These are phyloP conservation scores for Alternaria alternata DNA, from an alignment of 2,329 filamentous ascomycete genomes.

Conservation along the genomic window DNA sequence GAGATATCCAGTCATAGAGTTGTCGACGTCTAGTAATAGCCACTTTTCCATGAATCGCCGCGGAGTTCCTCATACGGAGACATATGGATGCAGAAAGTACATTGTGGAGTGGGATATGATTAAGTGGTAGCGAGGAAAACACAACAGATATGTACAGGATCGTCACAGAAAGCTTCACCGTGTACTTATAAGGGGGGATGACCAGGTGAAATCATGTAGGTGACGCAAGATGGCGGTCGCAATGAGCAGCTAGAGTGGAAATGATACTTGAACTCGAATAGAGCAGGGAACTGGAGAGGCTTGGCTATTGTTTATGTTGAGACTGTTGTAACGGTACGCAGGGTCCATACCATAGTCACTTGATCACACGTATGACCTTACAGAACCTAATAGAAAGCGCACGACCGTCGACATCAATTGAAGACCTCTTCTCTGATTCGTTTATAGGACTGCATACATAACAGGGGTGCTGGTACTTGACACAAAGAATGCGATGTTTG, in stretches of 20 bases:
- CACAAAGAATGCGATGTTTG: not conserved
- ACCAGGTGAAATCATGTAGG: not conserved
- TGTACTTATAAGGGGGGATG: not conserved
- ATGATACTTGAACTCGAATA: not conserved
- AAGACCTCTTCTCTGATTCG: not conserved
- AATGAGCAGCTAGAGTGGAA: not conserved
- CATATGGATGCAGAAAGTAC: not conserved
- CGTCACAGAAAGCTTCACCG: not conserved
- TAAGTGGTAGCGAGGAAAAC: slow-evolving; percentile 2
- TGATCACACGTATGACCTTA: not conserved
- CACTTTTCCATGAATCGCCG: not conserved
- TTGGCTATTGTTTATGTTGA: not conserved
- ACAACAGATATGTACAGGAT: not conserved
- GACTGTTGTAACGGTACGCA: not conserved
- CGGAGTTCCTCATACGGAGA: not conserved
- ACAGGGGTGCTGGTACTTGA: not conserved
- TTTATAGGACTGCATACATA: not conserved
- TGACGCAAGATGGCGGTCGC: no score
- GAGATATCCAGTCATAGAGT: not conserved
- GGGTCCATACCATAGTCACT: not conserved
- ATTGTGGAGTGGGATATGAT: not conserved
- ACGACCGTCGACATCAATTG: not conserved
- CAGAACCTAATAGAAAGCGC: not conserved
- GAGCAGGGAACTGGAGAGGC: not conserved
- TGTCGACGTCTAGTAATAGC: not conserved